Base-by-base conservation (phyloP, 352 stramenopile genomes). In the Phytophthora hibernalis region DNA sequence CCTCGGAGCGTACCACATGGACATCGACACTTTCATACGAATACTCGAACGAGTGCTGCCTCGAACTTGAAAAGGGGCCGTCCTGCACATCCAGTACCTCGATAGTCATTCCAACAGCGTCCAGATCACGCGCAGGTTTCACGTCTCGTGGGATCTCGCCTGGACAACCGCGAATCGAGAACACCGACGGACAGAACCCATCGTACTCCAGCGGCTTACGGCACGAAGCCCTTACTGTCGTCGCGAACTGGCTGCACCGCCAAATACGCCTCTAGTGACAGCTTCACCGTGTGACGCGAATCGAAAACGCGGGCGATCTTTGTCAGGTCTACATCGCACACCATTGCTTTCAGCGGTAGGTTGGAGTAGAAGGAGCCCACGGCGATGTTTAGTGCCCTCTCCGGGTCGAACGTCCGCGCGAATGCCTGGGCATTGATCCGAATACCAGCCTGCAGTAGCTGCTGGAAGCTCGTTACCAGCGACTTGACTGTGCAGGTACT, bases 311-410 rank as follows among this genome's bases (percentile, higher is more conserved):
- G 64, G 1, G 76, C 72, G 24, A 79, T n/a, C 40, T 76, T 76
- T 3, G 10, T 51, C 18, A 56, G 47, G 12, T 79, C 71, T 3
- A 83, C 40, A 28, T 80, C 80, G 54, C 91, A 97, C 16, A 83
- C 53, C 90, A 97, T 97, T 35, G 79, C 87, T 43, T 90, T 70
- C 30, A 85, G 45, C 13, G 89, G 90, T 16, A 97, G 24, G 21
- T 58, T 53, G 33, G 69, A 61, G 44, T 92, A 88, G 67, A 97
- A 97, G 44, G 88, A 73, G 31, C 89, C 43, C n/a, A 95, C 67
- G 2, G 81, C 87, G 45, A 57, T 57, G 45, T 84, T 52, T 10
- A 96, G 68, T n/a, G 87, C 82, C 61, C 87, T 65, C 65, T 96
- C 83, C 15, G 47, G 20, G 15, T 74, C 67, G 62, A 96, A 93